A percentile compares a stretch with the other conserved stretches of the same genome.
Conservation (phyloP, 1,139 yeast species). For the Yamadazyma epiphylla region DNA sequence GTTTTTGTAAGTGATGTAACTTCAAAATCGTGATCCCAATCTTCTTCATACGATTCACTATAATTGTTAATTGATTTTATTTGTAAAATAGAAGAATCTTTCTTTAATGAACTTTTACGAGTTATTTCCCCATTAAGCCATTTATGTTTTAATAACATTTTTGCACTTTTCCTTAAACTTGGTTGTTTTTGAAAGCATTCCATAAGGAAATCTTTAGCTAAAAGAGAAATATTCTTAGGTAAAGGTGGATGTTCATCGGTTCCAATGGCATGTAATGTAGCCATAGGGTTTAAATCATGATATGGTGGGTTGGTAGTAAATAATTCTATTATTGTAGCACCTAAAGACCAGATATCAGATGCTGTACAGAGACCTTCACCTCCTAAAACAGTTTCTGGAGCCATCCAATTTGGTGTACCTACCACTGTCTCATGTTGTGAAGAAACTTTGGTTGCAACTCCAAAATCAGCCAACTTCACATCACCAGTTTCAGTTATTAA, state of each 20-base stretch:
- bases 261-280: conserved; percentile 90
- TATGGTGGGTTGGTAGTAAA: conserved; percentile 88
- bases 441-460: conserved; percentile 62
- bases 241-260: conserved; percentile 78
- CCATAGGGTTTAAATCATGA: conserved; percentile 75
- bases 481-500: conserved; percentile 55
- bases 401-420: conserved; percentile 88
- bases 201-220: conserved; percentile 59
- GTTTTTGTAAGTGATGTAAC: conserved; percentile 15
- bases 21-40: conserved; percentile 33
- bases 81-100: conserved; percentile 7
- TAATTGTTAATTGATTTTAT: conserved; percentile 22
- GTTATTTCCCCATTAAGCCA: conserved; percentile 42
- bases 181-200: conserved; percentile 82
- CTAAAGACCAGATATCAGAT: conserved; percentile 91
- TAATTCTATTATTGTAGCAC: conserved; percentile 87
- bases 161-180: conserved; percentile 54
- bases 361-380: conserved; percentile 86
- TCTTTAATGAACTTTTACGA: conserved; percentile 1
- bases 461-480: conserved; percentile 75
- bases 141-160: conserved; percentile 51
- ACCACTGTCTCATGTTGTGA: conserved; percentile 42
- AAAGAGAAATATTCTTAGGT: conserved; percentile 56
- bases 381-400: conserved; percentile 71
- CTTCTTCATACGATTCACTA: conserved; percentile 28